Evolutionary conservation across 2,329 filamentous ascomycete species (phyloP), one percentile per base, ranked within the genome.

Genomic region (Pseudocercospora fuligena): DNA sequence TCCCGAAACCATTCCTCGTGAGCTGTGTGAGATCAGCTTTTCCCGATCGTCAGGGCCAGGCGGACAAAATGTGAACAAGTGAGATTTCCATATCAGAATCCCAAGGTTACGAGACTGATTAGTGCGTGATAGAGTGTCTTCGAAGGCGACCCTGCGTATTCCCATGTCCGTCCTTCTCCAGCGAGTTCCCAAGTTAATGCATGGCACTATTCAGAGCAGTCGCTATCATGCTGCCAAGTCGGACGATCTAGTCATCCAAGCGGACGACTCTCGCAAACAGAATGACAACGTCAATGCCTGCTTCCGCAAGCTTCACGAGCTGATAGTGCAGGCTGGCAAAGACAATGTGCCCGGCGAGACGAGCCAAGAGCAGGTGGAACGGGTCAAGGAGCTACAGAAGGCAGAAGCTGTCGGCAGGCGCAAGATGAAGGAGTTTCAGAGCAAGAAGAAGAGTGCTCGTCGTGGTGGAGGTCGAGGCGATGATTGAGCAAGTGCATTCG

Each of bases 21-120:
- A 80, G 69, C 81, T 89, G 65, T 84, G 86, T 73, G 83, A 88
- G 67, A 75, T 90, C 70, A 86, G 83, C 58, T 90, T 88, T 76
- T 89, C 86, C 74, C 82, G 88, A 65, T 89, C 88, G 2, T 88
- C 87, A 61, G 88, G 88, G 3, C 88, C 88, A 19, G 88, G 88
- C 60, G 88, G 88, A 11, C 88, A 90, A 76, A 90, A 90, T 79
- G 88, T 90, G 64, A 90, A 90, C 79, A 90, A 90, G 88, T 90
- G 78, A 70, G 82, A 27, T 29, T 8, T 12, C 8, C 19, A 49
- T 2, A 49, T 25, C 46, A 49, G 1, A 49, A 14, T 11, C n/a
- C 19, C 3, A 2, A 25, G 9, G 51, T 3, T 8, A 2, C 19
- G 27, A 57, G 14, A 14, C 51, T 64, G 27, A 59, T 29, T 7